Evolutionary conservation across 2,329 filamentous ascomycete genomes (phyloP), one percentile per base, ranked within the genome.

Genomic region (Orbilia oligospora): DNA sequence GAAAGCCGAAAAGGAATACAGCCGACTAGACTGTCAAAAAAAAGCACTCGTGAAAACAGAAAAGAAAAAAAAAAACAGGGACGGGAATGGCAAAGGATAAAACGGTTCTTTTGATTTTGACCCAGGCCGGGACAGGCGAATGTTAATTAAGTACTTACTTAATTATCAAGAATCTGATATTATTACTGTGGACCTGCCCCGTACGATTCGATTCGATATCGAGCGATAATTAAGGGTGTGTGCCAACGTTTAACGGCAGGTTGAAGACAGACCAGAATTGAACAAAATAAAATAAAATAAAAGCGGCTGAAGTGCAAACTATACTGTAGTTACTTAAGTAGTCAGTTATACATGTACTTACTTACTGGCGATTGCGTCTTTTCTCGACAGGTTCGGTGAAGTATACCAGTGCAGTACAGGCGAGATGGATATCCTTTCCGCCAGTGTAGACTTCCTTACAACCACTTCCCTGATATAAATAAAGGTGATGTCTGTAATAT

Each of bases 251-350:
- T 30, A 30, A 30, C 27, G 27, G 27, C 27, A 30, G 27, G 27
- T 30, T 30, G 27, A 30, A 36, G 33, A 36, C 4, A 36, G 33
- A 36, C 5, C 5, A 12, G 10, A 9, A 12, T 1, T 6, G 33
- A 36, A 36, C 5, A 12, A 36, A 9, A 12, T 1, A 8, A 36
- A 36, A 36, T 36, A 36, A 36, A 36, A 8, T 1, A 9, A 12
- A 1, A 61, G 67, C 67, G 67, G 67, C 67, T 70, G 67, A 70
- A 48, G 63, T 66, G 24, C 63, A 49, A 48, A 24, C n/a, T n/a
- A n/a, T n/a, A n/a, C n/a, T n/a, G n/a, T n/a, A n/a, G n/a, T n/a
- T n/a, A n/a, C n/a, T n/a, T n/a, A n/a, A n/a, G n/a, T n/a, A n/a
- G n/a, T n/a, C n/a, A n/a, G n/a, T n/a, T n/a, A n/a, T n/a, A n/a